Conservation (phyloP, 176 grass and related monocot species). For the Poa pratensis region DNA sequence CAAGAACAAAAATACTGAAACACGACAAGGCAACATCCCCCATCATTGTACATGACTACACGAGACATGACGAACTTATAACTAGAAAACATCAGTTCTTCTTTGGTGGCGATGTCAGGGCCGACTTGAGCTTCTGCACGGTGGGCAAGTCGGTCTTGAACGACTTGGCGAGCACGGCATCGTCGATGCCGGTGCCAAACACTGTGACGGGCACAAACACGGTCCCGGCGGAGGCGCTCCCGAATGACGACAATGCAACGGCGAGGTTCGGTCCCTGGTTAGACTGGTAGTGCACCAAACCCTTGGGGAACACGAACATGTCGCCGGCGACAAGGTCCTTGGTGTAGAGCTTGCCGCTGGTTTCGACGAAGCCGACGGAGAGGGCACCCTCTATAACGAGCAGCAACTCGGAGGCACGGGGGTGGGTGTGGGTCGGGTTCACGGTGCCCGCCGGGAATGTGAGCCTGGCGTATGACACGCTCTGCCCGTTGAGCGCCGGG, state of each 20-base stretch:
- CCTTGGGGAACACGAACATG: slow-evolving; percentile 53
- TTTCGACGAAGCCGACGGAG: slow-evolving; percentile 29
- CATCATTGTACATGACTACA: background rate
- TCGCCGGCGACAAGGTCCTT: slow-evolving; percentile 22
- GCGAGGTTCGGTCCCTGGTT: background rate
- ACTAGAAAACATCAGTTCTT: background rate
- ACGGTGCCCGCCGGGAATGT: slow-evolving; percentile 1
- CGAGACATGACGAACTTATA: background rate
- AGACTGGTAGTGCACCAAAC: slow-evolving; percentile 48
- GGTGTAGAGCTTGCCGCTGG: background rate
- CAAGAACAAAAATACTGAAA: too few relatives aligned
- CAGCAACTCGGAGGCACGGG: slow-evolving; percentile 36
- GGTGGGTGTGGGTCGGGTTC: slow-evolving; percentile 53
- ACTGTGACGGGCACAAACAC: slow-evolving; percentile 24
- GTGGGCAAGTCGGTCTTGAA: slow-evolving; percentile 45
- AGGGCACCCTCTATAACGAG: slow-evolving; percentile 13
- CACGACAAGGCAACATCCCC: too few relatives aligned
- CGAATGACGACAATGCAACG: slow-evolving; percentile 28
- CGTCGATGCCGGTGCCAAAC: slow-evolving; percentile 40
- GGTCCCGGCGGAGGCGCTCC: slow-evolving; percentile 21
- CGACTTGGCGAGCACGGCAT: slow-evolving; percentile 36
- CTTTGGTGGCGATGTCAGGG: slow-evolving; percentile 19
- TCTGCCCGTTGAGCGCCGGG: slow-evolving; percentile 43
- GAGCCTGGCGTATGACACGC: slow-evolving; percentile 43
- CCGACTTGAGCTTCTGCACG: slow-evolving; percentile 35